Base-by-base conservation (phyloP, 2,329 filamentous ascomycete genomes). In the Sarocladium oryzae region DNA sequence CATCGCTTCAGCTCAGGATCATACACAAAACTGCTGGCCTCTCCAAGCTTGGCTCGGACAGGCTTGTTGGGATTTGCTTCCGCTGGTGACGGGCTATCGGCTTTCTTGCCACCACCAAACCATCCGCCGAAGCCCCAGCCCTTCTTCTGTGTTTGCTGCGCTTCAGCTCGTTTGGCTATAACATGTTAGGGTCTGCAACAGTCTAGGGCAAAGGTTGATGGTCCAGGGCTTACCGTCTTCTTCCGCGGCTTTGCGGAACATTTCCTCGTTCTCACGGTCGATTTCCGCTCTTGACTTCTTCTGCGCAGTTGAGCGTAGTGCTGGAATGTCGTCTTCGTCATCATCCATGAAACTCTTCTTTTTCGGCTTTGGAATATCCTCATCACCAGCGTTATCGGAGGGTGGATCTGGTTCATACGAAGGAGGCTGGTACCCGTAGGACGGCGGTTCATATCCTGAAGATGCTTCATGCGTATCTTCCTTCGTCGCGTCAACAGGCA, bases 1-100 rank as follows among this genome's bases (percentile, higher is more conserved):
- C 95, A 99, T 65, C 93, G 90, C 74, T 95, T 95, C 50, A 96
- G 79, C n/a, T 96, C 88, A 2, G 90, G 87, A 63, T 99, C 93
- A 62, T 93, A 99, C 58, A 92, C 86, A 68, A 99, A 96, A 41
- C 84, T 89, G 66, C 83, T 96, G 63, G 93, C 83, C 67, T 99
- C 95, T 55, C 92, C 95, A 8, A 99, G 79, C 63, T 99, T 99
- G 55, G 95, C 93, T 59, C 82, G 84, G 66, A 96, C 88, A n/a
- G 91, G 73, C 62, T 85, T 85, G 63, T 76, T 77, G 4, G 74
- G 66, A n/a, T 69, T 65, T 7, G 69, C 59, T 23, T 68, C 69
- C n/a, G 70, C 63, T 23, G 63, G 60, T 16, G 58, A 55, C 2
- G 58, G 51, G 7, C 53, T 54, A 4, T 64, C 58, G 10, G 76